These are phyloP conservation scores for Boletellus deceptivus DNA, from an alignment of 1,284 basidiomycete genomes.

Conservation along the genomic window DNA sequence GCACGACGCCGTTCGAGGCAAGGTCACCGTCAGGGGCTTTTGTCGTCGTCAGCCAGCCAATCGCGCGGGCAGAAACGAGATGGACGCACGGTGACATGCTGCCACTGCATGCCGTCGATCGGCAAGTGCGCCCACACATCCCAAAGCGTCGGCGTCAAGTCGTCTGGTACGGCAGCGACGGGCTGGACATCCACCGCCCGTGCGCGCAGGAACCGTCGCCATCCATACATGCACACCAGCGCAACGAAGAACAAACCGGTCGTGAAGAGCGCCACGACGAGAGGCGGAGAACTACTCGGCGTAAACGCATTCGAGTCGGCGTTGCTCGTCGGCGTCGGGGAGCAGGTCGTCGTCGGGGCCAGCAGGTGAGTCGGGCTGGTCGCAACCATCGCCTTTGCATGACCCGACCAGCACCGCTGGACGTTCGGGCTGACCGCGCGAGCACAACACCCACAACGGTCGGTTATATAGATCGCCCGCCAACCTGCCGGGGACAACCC, in stretches of 20 bases:
- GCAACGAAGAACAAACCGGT: slow-evolving; percentile 45
- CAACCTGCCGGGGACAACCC: not conserved
- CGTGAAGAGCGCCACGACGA: slow-evolving; percentile 51
- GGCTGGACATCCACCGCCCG: slow-evolving; percentile 8
- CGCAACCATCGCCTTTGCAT: slow-evolving; percentile 23
- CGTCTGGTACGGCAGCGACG: slow-evolving; percentile 8
- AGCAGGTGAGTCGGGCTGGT: slow-evolving; percentile 5
- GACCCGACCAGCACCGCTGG: slow-evolving; percentile 2
- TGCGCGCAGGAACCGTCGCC: slow-evolving; percentile 36
- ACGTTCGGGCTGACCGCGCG: not conserved
- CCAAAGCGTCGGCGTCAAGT: slow-evolving; percentile 40
- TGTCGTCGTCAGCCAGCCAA: too few relatives aligned
- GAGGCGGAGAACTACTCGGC: slow-evolving; percentile 39
- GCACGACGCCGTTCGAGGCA: too few relatives aligned
- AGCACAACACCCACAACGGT: not conserved
- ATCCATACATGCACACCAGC: slow-evolving; percentile 44
- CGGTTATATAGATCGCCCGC: slow-evolving; percentile 15
- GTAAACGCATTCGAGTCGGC: slow-evolving; percentile 23
- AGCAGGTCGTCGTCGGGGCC: slow-evolving; percentile 7
- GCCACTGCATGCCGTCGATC: slow-evolving; percentile 24
- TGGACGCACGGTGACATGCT: slow-evolving; percentile 27
- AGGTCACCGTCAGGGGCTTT: slow-evolving; percentile 29
- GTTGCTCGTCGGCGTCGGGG: slow-evolving; percentile 9
- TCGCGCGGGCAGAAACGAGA: not conserved
- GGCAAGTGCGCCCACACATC: slow-evolving; percentile 36